Evolutionary conservation across 2,329 filamentous ascomycete species (phyloP), one percentile per base, ranked within the genome.

Genomic region (Penicillium sumatraense): DNA sequence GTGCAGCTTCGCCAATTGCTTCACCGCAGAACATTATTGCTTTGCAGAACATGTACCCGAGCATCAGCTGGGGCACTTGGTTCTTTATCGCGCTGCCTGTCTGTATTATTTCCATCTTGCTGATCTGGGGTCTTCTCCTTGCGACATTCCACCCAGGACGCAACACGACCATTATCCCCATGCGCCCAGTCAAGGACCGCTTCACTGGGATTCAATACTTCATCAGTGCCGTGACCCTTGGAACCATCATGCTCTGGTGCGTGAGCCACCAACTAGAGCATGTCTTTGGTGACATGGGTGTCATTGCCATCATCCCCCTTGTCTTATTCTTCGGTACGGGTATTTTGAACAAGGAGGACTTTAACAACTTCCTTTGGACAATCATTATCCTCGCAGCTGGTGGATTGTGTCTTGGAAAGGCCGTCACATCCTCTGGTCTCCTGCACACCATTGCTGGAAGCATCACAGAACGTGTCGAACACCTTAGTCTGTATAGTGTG

Each of bases 291-390:
- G 93, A 99, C 71, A 99, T 99, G 95, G 95, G 95, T 50, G 93
- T 99, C 50, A 90, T 99, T 38, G 96, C 95, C 55, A 96, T 99
- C 70, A 91, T 99, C 57, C 95, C 95, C 5, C 89, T 99, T 49
- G 89, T 96, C 3, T 81, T 97, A 38, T 99, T 99, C 83, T 99
- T 99, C 67, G 95, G 95, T 51, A 93, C 92, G 2, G 95, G 95
- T 10, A 93, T 98, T 63, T 81, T 99, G 27, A 98, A 93, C 46
- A 99, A 98, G 77, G 95, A 98, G 76, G 95, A 99, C 77, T 99
- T 99, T 73, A 99, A 99, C 81, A 99, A 99, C 75, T 99, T 99
- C 75, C 89, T 97, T 35, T 99, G 95, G 95, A 99, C 96, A 18
- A 99, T 99, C 75, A 97, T 99, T 75, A 98, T 99, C 68, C 87